Evolutionary conservation across 2,329 filamentous ascomycete genomes (phyloP).

Genomic region (Penicillium sp.): DNA sequence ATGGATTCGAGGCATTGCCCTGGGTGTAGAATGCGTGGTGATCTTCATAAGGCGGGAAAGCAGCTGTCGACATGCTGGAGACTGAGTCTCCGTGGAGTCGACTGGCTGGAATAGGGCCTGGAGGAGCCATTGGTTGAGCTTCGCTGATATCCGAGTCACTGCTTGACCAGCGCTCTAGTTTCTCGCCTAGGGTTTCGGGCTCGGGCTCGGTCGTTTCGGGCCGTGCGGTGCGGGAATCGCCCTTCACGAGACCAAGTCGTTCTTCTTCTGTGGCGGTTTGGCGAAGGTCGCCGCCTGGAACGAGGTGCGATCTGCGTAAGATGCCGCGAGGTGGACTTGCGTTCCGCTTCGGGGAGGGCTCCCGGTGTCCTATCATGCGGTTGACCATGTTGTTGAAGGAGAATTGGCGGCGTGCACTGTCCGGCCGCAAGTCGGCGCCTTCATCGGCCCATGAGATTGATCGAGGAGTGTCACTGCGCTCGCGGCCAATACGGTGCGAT

Average conservation of each 20-base stretch:
- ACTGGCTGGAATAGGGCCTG: neutral
- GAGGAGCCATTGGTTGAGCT: constrained; percentile 18
- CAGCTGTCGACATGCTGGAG: constrained; percentile 29
- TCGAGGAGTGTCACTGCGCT: constrained; percentile 45
- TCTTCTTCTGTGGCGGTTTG: constrained; percentile 79
- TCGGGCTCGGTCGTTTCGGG: constrained; percentile 17
- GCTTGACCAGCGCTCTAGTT: constrained; percentile 33
- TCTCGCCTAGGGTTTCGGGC: constrained; percentile 34
- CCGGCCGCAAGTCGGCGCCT: constrained; percentile 30
- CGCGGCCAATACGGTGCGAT: constrained; percentile 20
- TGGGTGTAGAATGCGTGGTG: constrained; percentile 26
- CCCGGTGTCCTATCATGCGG: constrained; percentile 43
- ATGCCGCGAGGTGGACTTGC: constrained; percentile 40
- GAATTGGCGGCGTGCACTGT: constrained; percentile 76
- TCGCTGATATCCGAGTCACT: constrained; percentile 27
- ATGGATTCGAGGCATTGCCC: constrained; percentile 25
- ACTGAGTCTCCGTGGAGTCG: constrained; percentile 29
- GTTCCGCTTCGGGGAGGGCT: constrained; percentile 24
- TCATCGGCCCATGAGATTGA: constrained; percentile 41
- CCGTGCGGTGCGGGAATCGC: constrained; percentile 55
- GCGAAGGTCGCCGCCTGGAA: constrained; percentile 13
- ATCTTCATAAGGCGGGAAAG: constrained; percentile 35
- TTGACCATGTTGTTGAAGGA: constrained; percentile 87
- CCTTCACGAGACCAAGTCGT: constrained; percentile 78
- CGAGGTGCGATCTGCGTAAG: constrained; percentile 46